Conservation (phyloP, 2,329 filamentous ascomycete genomes). For the Fusarium sp. region DNA sequence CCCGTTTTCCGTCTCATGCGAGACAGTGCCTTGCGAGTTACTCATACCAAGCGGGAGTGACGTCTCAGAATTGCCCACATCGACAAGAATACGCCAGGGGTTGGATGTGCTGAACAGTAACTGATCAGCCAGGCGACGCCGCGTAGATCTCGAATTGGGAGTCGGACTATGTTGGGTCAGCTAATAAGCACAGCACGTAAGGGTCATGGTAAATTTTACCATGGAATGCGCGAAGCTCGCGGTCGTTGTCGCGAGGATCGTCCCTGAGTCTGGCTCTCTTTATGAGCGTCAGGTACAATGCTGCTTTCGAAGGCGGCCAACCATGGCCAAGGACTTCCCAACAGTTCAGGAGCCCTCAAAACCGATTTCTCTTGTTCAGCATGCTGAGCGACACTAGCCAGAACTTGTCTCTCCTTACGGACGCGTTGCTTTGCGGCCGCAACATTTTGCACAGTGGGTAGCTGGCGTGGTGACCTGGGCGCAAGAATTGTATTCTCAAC, state of each 20-base stretch:
- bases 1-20: not conserved
- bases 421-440: slow-evolving; percentile 1
- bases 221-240: slow-evolving; percentile 31
- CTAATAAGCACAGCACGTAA: slow-evolving; percentile 8
- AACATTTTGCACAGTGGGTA: slow-evolving; percentile 24
- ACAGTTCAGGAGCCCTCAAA: not conserved
- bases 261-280: not conserved
- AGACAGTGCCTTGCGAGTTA: not conserved
- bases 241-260: slow-evolving; percentile 4
- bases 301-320: slow-evolving; percentile 8
- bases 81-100: slow-evolving; percentile 4
- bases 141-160: slow-evolving; percentile 11
- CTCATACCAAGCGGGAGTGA: not conserved
- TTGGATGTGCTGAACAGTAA: slow-evolving; percentile 15
- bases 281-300: not conserved
- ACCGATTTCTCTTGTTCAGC: not conserved
- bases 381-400: not conserved
- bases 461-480: not conserved
- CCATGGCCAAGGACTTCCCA: slow-evolving; percentile 30
- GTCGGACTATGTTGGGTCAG: slow-evolving; percentile 15
- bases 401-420: not conserved
- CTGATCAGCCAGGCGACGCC: slow-evolving; percentile 15
- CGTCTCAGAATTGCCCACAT: not conserved
- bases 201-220: slow-evolving; percentile 2
- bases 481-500: not conserved